phyloP scores from a whole-genome alignment of 164 flowering plant species.

The Vitis riparia region DNA sequence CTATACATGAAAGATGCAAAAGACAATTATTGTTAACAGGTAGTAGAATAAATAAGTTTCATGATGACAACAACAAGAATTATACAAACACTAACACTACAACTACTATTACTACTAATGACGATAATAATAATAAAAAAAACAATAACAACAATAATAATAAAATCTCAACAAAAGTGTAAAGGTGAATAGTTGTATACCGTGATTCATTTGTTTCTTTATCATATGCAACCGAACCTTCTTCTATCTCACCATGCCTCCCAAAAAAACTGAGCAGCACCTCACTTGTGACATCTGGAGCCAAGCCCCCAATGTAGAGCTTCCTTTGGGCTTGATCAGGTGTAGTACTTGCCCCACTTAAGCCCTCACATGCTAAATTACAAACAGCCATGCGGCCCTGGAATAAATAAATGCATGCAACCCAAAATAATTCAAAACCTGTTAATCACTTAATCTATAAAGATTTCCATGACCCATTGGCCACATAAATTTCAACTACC shows the following conservation, averaged over 20 bases:
- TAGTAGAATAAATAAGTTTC: neutral
- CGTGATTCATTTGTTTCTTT: constrained; percentile 74
- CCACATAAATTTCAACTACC: too few species aligned
- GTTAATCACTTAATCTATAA: too few species aligned
- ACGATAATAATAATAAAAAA: neutral
- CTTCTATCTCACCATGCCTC: constrained; percentile 71
- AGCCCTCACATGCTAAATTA: constrained; percentile 72
- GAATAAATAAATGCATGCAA: constrained; percentile 7
- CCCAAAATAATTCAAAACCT: neutral
- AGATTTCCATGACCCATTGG: too few species aligned
- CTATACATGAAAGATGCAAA: constrained; percentile 27
- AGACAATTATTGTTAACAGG: neutral
- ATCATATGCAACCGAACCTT: constrained; percentile 84
- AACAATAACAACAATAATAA: neutral
- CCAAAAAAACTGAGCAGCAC: constrained; percentile 48
- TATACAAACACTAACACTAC: too few species aligned
- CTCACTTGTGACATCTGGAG: constrained; percentile 64
- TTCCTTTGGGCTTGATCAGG: constrained; percentile 69
- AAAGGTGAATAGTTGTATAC: constrained; percentile 18
- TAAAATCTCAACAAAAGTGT: neutral
- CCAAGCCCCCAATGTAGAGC: constrained; percentile 65
- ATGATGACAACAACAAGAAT: too few species aligned
- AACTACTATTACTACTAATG: too few species aligned
- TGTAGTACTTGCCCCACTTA: constrained; percentile 38
- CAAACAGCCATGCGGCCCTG: constrained; percentile 81